These are phyloP conservation scores for Blastocladiella emersonii DNA, from an alignment of 371 early-diverging fungal species.

Conservation along the genomic window DNA sequence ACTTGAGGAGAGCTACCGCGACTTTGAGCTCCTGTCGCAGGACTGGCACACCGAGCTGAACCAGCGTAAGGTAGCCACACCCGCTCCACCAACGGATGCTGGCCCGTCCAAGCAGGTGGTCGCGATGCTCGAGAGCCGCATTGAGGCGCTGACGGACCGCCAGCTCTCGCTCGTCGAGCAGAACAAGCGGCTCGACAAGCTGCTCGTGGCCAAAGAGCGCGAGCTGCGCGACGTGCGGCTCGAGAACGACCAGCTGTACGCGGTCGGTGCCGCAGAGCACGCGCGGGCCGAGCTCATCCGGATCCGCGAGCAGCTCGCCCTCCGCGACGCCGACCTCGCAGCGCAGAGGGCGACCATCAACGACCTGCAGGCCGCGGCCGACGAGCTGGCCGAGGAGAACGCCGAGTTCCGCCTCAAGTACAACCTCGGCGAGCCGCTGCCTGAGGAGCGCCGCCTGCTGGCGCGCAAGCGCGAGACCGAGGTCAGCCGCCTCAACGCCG, in stretches of 20 bases:
- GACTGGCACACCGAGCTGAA: constrained; percentile 29
- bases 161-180: not conserved
- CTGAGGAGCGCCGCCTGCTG: constrained; percentile 17
- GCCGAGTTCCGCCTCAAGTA: constrained; percentile 14
- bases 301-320: constrained; percentile 14
- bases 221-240: constrained; percentile 6
- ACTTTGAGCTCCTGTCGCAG: constrained; percentile 27
- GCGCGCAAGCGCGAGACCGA: constrained; percentile 17
- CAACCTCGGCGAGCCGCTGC: constrained; percentile 13
- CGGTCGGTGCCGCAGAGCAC: constrained; percentile 18
- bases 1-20: constrained; percentile 19
- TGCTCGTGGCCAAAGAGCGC: not conserved
- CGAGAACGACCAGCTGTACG: constrained; percentile 8
- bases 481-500: constrained; percentile 17
- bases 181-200: not conserved
- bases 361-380: constrained; percentile 18
- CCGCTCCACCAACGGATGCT: not conserved
- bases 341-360: constrained; percentile 16
- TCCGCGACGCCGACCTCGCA: constrained; percentile 21
- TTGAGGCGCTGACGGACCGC: not conserved
- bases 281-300: constrained; percentile 24
- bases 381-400: constrained; percentile 25
- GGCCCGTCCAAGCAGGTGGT: not conserved
- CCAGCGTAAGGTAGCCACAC: constrained; percentile 4
- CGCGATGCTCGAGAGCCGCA: not conserved